phyloP scores from a whole-genome alignment of 139 green algal species.

The Tetradesmus obliquus region DNA sequence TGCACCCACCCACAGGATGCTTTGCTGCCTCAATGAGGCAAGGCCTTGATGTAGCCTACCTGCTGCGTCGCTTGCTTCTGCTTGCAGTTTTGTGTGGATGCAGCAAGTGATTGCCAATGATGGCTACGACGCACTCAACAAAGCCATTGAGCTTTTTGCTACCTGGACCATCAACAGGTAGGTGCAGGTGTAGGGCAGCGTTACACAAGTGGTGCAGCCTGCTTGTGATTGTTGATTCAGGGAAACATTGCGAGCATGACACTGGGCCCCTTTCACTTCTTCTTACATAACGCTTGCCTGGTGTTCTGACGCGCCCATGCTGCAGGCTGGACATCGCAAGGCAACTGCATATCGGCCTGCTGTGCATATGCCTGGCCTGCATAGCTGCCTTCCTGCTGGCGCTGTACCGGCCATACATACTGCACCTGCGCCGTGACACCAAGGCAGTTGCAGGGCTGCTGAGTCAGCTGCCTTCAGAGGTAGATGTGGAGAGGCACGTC shows the following conservation, averaged over 20 bases:
- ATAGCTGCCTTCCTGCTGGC: not conserved
- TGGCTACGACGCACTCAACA: not conserved
- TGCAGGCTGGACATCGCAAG: conserved; percentile 29
- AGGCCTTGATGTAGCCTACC: too few species aligned
- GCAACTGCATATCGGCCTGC: conserved; percentile 37
- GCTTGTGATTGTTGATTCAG: not conserved
- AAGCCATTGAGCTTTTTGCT: not conserved
- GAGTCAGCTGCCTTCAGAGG: conserved; percentile 51
- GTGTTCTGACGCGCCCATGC: not conserved
- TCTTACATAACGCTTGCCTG: too few species aligned
- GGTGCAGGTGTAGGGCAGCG: not conserved
- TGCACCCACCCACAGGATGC: not conserved
- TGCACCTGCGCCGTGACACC: conserved; percentile 26
- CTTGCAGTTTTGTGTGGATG: not conserved
- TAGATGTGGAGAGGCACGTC: conserved; percentile 51
- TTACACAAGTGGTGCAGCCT: not conserved
- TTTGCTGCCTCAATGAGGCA: not conserved
- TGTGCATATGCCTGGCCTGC: conserved; percentile 30
- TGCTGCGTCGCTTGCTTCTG: not conserved
- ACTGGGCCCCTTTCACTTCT: too few species aligned
- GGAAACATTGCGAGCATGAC: not conserved
- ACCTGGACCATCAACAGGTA: not conserved
- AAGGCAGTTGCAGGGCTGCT: conserved; percentile 51
- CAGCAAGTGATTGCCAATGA: not conserved
- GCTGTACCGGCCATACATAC: conserved; percentile 13